A percentile compares a stretch with the other conserved stretches of the same genome.
These are phyloP conservation scores for Inga oerstediana DNA, from an alignment of 306 rosid genomes.

Conservation along the genomic window DNA sequence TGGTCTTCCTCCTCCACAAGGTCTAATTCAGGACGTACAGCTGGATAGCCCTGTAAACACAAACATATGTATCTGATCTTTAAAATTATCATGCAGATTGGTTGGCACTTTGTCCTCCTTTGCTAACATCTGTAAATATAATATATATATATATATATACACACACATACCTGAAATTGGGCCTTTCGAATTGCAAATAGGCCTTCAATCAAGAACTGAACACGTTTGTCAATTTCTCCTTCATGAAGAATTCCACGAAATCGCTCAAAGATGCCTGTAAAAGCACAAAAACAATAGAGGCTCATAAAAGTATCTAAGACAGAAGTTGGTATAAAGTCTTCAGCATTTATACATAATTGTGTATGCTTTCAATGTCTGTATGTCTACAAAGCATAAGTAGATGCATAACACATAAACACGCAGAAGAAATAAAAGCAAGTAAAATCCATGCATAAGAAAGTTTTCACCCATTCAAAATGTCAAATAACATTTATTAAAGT, in stretches of 20 bases:
- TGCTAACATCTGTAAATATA: neutral
- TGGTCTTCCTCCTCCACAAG: constrained; percentile 60
- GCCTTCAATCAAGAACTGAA: constrained; percentile 88
- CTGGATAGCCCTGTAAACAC: constrained; percentile 48
- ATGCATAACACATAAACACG: neutral
- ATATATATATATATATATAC: neutral
- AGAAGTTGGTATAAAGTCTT: neutral
- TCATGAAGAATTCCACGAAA: constrained; percentile 97
- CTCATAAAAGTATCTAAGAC: neutral
- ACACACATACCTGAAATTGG: constrained; percentile 71
- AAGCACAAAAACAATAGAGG: neutral
- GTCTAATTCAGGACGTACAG: constrained; percentile 53
- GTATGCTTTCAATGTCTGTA: constrained; percentile 4
- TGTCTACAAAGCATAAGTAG: constrained; percentile 8
- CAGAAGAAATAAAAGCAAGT: neutral
- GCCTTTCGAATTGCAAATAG: constrained; percentile 90
- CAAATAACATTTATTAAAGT: neutral
- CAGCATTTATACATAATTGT: neutral
- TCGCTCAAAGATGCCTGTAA: constrained; percentile 91
- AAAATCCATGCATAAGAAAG: neutral
- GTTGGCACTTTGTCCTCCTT: neutral
- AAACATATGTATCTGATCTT: constrained; percentile 2
- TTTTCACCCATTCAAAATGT: neutral
- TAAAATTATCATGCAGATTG: constrained; percentile 11
- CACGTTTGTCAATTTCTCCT: constrained; percentile 93